phyloP scores from a whole-genome alignment of 1,284 basidiomycete species.

The Apiotrichum porosum region DNA sequence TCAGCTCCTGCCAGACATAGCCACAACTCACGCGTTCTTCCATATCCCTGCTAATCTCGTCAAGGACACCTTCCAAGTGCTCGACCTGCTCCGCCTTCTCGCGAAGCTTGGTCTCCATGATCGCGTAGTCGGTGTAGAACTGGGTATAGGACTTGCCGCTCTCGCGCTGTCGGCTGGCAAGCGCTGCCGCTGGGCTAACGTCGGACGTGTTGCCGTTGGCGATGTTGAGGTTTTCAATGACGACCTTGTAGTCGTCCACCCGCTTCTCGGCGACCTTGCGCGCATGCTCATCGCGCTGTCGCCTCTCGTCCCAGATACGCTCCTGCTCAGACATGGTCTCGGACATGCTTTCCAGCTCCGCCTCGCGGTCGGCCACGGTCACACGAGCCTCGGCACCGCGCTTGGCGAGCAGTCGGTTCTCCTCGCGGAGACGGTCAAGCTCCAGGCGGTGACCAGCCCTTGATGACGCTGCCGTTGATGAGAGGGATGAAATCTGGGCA shows the following conservation, averaged over 20 bases:
- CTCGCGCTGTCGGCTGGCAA: conserved; percentile 64
- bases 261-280: conserved; percentile 48
- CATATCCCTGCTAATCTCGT: conserved; percentile 59
- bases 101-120: conserved; percentile 73
- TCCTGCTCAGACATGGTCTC: conserved; percentile 46
- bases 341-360: conserved; percentile 41
- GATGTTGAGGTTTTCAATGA: conserved; percentile 43
- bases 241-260: conserved; percentile 45
- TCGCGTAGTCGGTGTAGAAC: conserved; percentile 75
- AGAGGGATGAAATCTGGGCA: conserved; percentile 41
- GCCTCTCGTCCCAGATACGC: conserved; percentile 45
- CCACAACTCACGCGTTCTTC: conserved; percentile 69
- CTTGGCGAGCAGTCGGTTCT: conserved; percentile 39
- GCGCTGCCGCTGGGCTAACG: conserved; percentile 75
- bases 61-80: conserved; percentile 66
- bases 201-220: conserved; percentile 23
- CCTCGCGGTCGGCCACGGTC: conserved; percentile 40
- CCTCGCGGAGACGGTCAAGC: conserved; percentile 34
- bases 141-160: conserved; percentile 58
- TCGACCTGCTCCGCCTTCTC: conserved; percentile 73
- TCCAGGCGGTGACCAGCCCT: conserved; percentile 39
- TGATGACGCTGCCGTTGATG: conserved; percentile 36
- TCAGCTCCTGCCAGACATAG: too few relatives aligned
- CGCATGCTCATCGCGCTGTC: conserved; percentile 46
- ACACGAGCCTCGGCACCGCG: conserved; percentile 40